Conservation (phyloP, 768 basidiomycete species). For the Lactarius tabidus region DNA sequence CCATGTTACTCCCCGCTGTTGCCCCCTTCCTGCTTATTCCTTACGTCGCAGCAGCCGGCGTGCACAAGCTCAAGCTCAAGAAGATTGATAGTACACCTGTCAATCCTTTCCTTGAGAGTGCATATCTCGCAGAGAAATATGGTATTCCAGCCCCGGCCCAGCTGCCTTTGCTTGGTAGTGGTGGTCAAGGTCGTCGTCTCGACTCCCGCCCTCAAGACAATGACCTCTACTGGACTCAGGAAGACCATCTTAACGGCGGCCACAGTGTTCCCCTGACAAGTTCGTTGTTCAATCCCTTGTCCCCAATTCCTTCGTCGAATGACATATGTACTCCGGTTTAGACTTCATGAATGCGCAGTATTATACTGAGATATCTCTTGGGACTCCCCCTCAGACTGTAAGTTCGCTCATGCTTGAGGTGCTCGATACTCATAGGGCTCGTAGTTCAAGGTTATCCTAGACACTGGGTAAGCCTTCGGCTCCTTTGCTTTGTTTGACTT, state of each 20-base stretch:
- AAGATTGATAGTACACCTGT: conserved; percentile 65
- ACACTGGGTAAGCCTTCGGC: conserved; percentile 63
- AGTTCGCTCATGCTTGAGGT: conserved; percentile 30
- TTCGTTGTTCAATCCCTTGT: conserved; percentile 38
- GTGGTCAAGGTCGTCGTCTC: conserved; percentile 63
- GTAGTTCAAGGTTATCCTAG: conserved; percentile 91
- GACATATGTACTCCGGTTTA: conserved; percentile 33
- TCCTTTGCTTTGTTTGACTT: background rate
- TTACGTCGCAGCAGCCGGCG: conserved; percentile 48
- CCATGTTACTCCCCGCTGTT: conserved; percentile 44
- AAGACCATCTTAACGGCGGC: conserved; percentile 61
- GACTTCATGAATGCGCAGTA: conserved; percentile 99
- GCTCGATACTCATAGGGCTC: conserved; percentile 9
- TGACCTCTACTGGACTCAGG: conserved; percentile 78
- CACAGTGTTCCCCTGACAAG: conserved; percentile 88
- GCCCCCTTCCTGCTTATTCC: conserved; percentile 42
- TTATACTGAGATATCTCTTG: conserved; percentile 81
- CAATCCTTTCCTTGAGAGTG: conserved; percentile 67
- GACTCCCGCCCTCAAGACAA: conserved; percentile 44
- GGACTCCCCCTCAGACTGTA: conserved; percentile 78
- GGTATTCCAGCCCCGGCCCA: conserved; percentile 49
- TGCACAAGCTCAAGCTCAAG: conserved; percentile 86
- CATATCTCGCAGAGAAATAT: conserved; percentile 95
- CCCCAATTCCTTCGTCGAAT: background rate
- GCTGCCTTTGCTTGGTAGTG: conserved; percentile 66